Evolutionary conservation across 495 filamentous ascomycete genomes (phyloP).

Genomic region (Penicillium roqueforti): DNA sequence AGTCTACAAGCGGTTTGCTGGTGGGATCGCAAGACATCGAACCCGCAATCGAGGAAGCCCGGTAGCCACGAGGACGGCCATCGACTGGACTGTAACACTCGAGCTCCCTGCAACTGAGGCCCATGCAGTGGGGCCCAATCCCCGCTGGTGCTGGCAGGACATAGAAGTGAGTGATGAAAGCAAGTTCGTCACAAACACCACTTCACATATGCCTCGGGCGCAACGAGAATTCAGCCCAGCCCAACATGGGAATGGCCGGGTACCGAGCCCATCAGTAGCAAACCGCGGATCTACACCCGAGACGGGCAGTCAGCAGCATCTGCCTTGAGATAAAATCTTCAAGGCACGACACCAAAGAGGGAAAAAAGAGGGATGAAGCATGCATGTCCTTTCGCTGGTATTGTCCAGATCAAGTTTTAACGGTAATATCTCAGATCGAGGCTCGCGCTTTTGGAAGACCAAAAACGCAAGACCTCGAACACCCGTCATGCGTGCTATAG

Average conservation of each 20-base stretch:
- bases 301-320: conserved; percentile 15
- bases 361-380: conserved; percentile 18
- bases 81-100: not conserved
- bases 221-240: not conserved
- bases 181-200: not conserved
- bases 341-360: conserved; percentile 11
- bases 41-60: not conserved
- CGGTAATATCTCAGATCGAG: conserved; percentile 48
- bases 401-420: conserved; percentile 53
- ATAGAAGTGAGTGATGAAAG: not conserved
- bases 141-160: not conserved
- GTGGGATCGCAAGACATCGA: no score
- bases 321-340: conserved; percentile 5
- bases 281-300: conserved; percentile 16
- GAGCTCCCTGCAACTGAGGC: not conserved
- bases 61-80: not conserved
- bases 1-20: conserved; percentile 3
- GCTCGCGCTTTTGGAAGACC: conserved; percentile 16
- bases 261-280: conserved; percentile 8
- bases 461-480: conserved; percentile 29
- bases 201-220: not conserved
- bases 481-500: conserved; percentile 34
- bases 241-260: not conserved
- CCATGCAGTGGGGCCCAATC: not conserved
- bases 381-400: conserved; percentile 53